phyloP scores from a whole-genome alignment of 805 yeast genomes.

The Brettanomyces sp. region DNA sequence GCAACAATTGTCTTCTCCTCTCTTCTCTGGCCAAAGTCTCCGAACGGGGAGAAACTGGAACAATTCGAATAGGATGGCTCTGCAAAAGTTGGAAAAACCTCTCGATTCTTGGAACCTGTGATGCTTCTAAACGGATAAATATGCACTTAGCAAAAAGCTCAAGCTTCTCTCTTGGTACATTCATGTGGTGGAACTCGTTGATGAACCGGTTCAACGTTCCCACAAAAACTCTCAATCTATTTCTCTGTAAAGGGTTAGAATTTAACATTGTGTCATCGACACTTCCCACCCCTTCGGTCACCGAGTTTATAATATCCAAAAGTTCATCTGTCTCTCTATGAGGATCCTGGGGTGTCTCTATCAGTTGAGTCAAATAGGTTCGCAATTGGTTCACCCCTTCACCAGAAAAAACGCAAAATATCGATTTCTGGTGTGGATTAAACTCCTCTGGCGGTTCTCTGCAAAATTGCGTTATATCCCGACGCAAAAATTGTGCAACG shows the following conservation, averaged over 20 bases:
- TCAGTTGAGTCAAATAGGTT: constrained; percentile 42
- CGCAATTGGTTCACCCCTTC: constrained; percentile 74
- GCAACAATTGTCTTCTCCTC: constrained; percentile 1
- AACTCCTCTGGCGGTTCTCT: constrained; percentile 91
- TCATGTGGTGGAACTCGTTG: constrained; percentile 19
- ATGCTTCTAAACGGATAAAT: constrained; percentile 20
- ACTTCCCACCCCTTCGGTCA: constrained; percentile 14
- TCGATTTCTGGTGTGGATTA: constrained; percentile 71
- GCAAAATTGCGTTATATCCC: constrained; percentile 79
- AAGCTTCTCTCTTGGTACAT: constrained; percentile 18
- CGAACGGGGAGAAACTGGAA: not conserved
- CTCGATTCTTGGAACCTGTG: constrained; percentile 22
- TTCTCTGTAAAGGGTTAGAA: constrained; percentile 14
- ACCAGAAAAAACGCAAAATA: constrained; percentile 92
- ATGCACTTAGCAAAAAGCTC: constrained; percentile 24
- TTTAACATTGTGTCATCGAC: constrained; percentile 10
- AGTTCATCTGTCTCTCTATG: constrained; percentile 24
- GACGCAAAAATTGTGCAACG: constrained; percentile 76
- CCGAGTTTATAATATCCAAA: constrained; percentile 20
- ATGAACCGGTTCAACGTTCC: constrained; percentile 20
- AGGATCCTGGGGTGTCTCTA: constrained; percentile 23
- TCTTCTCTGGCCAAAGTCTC: constrained; percentile 3
- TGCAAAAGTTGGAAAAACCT: constrained; percentile 19
- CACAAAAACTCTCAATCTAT: constrained; percentile 20
- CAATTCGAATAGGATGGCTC: constrained; percentile 3